Evolutionary conservation across 495 filamentous ascomycete genomes (phyloP).

Genomic region (Glonium stellatum): DNA sequence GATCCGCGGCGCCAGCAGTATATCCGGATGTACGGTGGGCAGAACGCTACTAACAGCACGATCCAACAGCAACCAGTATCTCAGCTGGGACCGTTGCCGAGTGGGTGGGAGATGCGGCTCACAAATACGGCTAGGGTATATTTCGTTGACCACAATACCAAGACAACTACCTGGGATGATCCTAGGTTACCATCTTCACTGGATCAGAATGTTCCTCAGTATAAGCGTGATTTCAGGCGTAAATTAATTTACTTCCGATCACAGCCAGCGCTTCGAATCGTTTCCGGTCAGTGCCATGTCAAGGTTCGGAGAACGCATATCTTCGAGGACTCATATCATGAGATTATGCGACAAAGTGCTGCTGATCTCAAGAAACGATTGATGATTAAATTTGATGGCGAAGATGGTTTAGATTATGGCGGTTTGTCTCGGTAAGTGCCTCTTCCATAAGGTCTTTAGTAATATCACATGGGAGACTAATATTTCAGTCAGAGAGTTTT

Average conservation of each 20-base stretch:
- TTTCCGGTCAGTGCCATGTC: constrained; percentile 94
- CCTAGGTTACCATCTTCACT: constrained; percentile 90
- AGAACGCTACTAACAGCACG: constrained; percentile 68
- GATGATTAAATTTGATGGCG: constrained; percentile 99
- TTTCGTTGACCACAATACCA: constrained; percentile 99
- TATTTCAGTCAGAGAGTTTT: constrained; percentile 70
- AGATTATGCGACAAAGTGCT: constrained; percentile 96
- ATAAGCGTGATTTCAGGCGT: constrained; percentile 96
- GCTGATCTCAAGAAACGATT: constrained; percentile 93
- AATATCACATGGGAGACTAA: constrained; percentile 24
- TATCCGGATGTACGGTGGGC: constrained; percentile 91
- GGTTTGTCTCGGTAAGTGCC: constrained; percentile 71
- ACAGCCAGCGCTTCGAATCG: constrained; percentile 89
- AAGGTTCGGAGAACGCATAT: constrained; percentile 95
- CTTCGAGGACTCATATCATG: constrained; percentile 96
- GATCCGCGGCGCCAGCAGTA: constrained; percentile 96
- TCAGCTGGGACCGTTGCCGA: constrained; percentile 91
- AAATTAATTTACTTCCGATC: constrained; percentile 99
- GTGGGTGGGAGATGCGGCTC: constrained; percentile 98
- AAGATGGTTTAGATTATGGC: constrained; percentile 96
- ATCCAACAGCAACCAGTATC: constrained; percentile 98
- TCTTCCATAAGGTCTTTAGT: too few relatives aligned
- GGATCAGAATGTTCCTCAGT: constrained; percentile 97
- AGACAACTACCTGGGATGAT: constrained; percentile 99
- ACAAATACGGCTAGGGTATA: constrained; percentile 97